These are phyloP conservation scores for Tetrahymena elliotti DNA, from an alignment of 73 alveolate species.

Conservation along the genomic window DNA sequence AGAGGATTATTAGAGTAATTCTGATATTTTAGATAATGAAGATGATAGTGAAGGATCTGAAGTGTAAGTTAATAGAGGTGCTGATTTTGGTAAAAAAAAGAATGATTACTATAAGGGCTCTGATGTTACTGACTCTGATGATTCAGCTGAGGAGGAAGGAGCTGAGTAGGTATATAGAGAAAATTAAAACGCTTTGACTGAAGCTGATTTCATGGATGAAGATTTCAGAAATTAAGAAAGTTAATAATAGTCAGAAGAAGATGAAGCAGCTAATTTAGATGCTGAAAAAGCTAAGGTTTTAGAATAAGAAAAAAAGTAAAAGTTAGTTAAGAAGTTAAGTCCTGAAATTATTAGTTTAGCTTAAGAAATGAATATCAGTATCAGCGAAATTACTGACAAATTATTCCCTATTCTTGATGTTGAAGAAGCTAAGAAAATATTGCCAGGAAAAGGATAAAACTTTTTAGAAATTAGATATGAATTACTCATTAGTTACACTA, in stretches of 20 bases:
- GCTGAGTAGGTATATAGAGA: neutral
- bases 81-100: neutral
- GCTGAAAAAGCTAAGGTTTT: neutral
- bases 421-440: neutral
- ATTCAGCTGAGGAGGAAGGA: neutral
- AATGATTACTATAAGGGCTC: neutral
- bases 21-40: neutral
- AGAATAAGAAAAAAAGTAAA: neutral
- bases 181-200: neutral
- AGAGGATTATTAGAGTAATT: neutral
- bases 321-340: neutral
- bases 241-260: neutral
- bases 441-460: neutral
- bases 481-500: neutral
- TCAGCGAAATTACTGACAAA: neutral
- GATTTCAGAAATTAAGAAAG: neutral
- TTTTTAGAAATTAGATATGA: neutral
- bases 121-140: neutral
- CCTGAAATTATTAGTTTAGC: neutral
- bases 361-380: neutral
- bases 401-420: neutral
- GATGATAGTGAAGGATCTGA: neutral
- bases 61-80: neutral
- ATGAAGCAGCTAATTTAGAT: neutral
- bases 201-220: neutral